A percentile compares a stretch with the other conserved stretches of the same genome.
phyloP scores from a whole-genome alignment of 805 yeast species.

The Sugiyamaella smithiae region DNA sequence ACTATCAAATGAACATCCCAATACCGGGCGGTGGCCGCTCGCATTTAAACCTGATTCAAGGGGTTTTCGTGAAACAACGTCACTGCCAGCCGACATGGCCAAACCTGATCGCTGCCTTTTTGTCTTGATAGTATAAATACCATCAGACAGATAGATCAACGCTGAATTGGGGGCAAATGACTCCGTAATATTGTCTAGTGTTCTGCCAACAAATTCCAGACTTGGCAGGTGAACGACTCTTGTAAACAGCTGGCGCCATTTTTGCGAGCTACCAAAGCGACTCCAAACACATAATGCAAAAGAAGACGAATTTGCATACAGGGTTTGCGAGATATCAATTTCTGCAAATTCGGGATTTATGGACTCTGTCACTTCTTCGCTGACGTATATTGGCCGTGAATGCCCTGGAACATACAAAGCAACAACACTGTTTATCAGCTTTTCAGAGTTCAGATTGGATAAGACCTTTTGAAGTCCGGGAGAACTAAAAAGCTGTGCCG shows the following conservation, averaged over 20 bases:
- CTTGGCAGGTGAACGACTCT: slow-evolving; percentile 14
- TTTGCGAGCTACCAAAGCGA: not conserved
- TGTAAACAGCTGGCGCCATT: slow-evolving; percentile 13
- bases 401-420: slow-evolving; percentile 14
- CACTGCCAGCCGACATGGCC: too few relatives aligned
- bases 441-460: slow-evolving; percentile 29
- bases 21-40: slow-evolving; percentile 9
- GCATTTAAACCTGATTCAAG: not conserved
- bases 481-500: slow-evolving; percentile 10
- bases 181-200: slow-evolving; percentile 17
- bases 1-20: slow-evolving; percentile 27
- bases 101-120: not conserved
- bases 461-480: slow-evolving; percentile 30
- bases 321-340: slow-evolving; percentile 18
- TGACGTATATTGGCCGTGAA: slow-evolving; percentile 21
- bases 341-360: slow-evolving; percentile 26
- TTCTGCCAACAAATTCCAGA: slow-evolving; percentile 22
- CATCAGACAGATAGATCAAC: slow-evolving; percentile 23
- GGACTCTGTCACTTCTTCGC: slow-evolving; percentile 21
- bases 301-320: slow-evolving; percentile 11
- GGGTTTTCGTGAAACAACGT: not conserved
- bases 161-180: slow-evolving; percentile 21
- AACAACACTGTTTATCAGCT: slow-evolving; percentile 20
- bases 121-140: slow-evolving; percentile 18
- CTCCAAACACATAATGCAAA: slow-evolving; percentile 21